A percentile compares a stretch with the other conserved stretches of the same genome.
These are phyloP conservation scores for Inga laurina DNA, from an alignment of 306 rosid species.

Conservation along the genomic window DNA sequence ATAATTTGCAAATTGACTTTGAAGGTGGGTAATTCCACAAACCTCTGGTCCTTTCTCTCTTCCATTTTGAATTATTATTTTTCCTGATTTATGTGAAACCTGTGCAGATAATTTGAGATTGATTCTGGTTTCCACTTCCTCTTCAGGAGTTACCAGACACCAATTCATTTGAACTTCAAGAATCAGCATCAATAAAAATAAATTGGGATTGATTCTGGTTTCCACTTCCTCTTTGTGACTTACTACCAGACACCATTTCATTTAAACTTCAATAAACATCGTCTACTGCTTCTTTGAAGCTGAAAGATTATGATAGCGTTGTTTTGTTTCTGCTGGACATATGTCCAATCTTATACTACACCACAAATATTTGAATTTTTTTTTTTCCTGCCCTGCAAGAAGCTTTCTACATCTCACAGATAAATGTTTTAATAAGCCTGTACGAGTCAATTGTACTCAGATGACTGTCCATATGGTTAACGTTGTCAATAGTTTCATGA, in stretches of 20 bases:
- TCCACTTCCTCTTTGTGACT: not conserved
- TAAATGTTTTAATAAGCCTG: not conserved
- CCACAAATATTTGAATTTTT: no score
- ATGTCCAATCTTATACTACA: not conserved
- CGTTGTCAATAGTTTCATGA: not conserved
- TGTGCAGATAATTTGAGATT: conserved; percentile 4
- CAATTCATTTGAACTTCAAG: not conserved
- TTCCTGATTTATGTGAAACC: conserved; percentile 6
- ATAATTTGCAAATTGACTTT: conserved; percentile 13
- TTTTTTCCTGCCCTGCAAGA: not conserved
- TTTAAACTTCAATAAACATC: not conserved
- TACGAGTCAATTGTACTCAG: not conserved
- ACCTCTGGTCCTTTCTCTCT: not conserved
- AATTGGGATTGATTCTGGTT: not conserved
- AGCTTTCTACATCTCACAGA: not conserved
- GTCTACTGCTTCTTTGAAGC: not conserved
- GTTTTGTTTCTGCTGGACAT: not conserved
- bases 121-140: not conserved
- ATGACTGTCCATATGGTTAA: not conserved
- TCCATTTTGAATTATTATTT: not conserved
- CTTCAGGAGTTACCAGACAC: not conserved
- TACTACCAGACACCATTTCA: conserved; percentile 10
- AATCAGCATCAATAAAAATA: no score
- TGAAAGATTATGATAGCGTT: not conserved
- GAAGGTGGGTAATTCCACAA: conserved; percentile 6